Evolutionary conservation across 352 stramenopile species (phyloP).

Genomic region (Blastocystis sp.): DNA sequence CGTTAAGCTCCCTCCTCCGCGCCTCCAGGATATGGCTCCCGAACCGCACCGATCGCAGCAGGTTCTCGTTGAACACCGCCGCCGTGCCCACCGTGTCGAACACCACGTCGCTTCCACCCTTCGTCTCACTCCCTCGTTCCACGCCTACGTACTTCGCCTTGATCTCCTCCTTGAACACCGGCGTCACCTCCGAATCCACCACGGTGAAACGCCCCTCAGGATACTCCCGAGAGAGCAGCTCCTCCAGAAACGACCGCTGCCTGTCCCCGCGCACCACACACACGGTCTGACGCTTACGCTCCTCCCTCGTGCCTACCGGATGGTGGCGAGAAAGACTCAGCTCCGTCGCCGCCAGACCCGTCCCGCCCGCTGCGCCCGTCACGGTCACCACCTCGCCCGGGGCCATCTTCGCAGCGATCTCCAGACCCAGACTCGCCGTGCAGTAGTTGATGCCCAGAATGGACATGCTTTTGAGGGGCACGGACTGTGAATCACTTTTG

Average conservation of each 20-base stretch:
- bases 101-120: slow-evolving; percentile 21
- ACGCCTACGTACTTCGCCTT: neutral
- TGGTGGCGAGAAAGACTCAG: neutral
- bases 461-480: slow-evolving; percentile 8
- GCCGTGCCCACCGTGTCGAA: slow-evolving; percentile 38
- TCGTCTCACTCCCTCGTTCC: neutral
- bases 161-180: neutral
- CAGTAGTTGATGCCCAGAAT: slow-evolving; percentile 35
- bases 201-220: neutral
- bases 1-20: neutral
- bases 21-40: neutral
- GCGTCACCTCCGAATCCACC: slow-evolving; percentile 23
- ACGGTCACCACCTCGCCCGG: slow-evolving; percentile 24
- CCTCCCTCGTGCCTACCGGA: neutral
- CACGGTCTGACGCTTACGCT: slow-evolving; percentile 15
- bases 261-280: slow-evolving; percentile 9
- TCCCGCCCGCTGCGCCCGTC: slow-evolving; percentile 45
- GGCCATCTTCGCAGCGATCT: neutral
- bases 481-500: neutral
- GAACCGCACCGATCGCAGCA: slow-evolving; percentile 26
- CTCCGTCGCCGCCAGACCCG: slow-evolving; percentile 27
- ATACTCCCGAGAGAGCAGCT: neutral
- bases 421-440: slow-evolving; percentile 1
- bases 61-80: neutral
- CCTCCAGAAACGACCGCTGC: neutral